Percentiles rank a stretch among this genome's conserved stretches.
These are phyloP conservation scores for Trichosporon coremiiforme DNA, from an alignment of 1,284 basidiomycete species.

Conservation along the genomic window DNA sequence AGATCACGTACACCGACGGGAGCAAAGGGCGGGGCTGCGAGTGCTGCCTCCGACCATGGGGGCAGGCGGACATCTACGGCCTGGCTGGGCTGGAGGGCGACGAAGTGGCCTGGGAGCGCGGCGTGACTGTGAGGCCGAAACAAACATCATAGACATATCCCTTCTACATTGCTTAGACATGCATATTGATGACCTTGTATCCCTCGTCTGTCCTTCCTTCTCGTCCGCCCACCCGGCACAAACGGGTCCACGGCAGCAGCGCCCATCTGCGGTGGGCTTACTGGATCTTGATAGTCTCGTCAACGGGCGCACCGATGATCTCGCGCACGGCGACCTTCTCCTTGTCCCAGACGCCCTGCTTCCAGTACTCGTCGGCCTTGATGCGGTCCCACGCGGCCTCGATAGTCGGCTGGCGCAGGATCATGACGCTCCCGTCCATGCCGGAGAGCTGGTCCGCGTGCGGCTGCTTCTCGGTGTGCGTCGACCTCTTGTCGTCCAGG, in stretches of 20 bases:
- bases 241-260: no score
- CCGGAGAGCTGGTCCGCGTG: slow-evolving; percentile 29
- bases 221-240: no score
- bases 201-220: neutral
- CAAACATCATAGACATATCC: no score
- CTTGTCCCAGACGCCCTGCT: slow-evolving; percentile 53
- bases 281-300: slow-evolving; percentile 34
- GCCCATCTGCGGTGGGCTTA: no score
- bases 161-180: neutral
- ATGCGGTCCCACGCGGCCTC: slow-evolving; percentile 48
- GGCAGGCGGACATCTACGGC: neutral
- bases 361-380: slow-evolving; percentile 53
- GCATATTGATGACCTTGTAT: neutral
- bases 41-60: neutral
- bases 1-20: neutral
- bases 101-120: neutral
- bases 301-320: slow-evolving; percentile 38
- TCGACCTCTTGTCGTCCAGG: slow-evolving; percentile 28
- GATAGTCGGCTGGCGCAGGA: slow-evolving; percentile 43
- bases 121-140: neutral
- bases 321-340: slow-evolving; percentile 43
- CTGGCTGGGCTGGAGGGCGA: neutral
- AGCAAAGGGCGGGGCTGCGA: neutral
- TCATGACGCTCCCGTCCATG: slow-evolving; percentile 52
- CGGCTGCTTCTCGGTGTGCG: slow-evolving; percentile 24